Base-by-base conservation (phyloP, 2,329 filamentous ascomycete genomes). In the Phaeophleospora eucalypticola region DNA sequence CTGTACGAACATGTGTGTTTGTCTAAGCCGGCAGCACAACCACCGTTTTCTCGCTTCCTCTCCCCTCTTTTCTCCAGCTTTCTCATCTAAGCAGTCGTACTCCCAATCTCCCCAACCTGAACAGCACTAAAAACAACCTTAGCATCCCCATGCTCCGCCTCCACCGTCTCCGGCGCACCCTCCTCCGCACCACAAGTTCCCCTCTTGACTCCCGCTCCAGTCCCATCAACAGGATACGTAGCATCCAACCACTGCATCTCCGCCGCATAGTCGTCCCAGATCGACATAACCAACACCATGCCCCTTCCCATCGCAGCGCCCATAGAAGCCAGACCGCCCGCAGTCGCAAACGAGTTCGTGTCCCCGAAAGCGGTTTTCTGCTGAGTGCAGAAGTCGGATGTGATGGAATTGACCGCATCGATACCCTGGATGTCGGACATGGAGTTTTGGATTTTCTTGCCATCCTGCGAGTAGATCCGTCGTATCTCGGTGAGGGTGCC, bases 171-270 rank as follows among this genome's bases (percentile, higher is more conserved):
- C 7, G 57, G 55, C 40, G 43, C 46, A 12, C 55, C 57, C 36
- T 51, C 53, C 33, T 41, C 29, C 33, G 53, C 52, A 35, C 53
- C 33, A 41, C 58, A 60, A 17, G 55, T 56, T 10, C 57, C 58
- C 4, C 57, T 48, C 36, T 50, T 49, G 14, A 52, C 50, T 27
- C 58, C 58, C 7, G 49, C 47, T 4, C 43, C 42, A 6, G 48
- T 44, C 2, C 42, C 42, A 14, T 40, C 27, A 2, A 34, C 29
- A 1, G 63, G 63, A 49, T 61, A 65, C 9, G 53, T 51, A 9
- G 57, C 50, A 72, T 88, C 84, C 58, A 89, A 78, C 85, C 85
- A 88, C 60, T 84, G 77, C 83, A 88, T 87, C 69, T 83, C 76
- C 60, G 78, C 70, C 49, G 77, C 67, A 68, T 86, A 78, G 69